Percentiles rank a stretch among this genome's conserved stretches.
Evolutionary conservation across 2,329 filamentous ascomycete species (phyloP).

Genomic region (Didymella exigua): DNA sequence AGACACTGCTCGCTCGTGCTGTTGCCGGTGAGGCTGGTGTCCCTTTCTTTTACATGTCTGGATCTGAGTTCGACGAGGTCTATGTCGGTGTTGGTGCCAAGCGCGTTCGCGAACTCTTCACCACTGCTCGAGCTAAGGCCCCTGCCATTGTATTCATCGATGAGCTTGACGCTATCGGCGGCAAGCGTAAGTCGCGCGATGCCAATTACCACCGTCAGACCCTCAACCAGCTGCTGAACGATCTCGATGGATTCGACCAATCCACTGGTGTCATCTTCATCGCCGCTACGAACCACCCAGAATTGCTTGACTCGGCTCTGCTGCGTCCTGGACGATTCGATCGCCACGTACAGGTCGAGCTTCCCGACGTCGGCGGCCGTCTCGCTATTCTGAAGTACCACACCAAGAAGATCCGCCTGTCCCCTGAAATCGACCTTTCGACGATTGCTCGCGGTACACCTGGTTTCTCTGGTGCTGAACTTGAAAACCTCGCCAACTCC

Average conservation of each 20-base stretch:
- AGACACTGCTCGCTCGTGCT: constrained; percentile 91
- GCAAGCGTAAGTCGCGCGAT: constrained; percentile 89
- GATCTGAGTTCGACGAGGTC: constrained; percentile 96
- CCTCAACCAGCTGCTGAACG: constrained; percentile 93
- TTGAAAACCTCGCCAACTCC: constrained; percentile 97
- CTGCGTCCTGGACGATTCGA: constrained; percentile 95
- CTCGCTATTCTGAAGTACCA: constrained; percentile 94
- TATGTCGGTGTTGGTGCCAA: constrained; percentile 97
- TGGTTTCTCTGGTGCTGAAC: constrained; percentile 91
- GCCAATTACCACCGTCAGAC: constrained; percentile 97
- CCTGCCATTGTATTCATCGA: constrained; percentile 96
- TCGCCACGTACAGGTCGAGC: constrained; percentile 82
- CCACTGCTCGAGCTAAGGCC: constrained; percentile 79
- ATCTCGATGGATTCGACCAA: constrained; percentile 96
- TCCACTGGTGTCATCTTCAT: constrained; percentile 94
- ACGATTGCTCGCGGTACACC: constrained; percentile 85
- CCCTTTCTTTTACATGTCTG: constrained; percentile 99
- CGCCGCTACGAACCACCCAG: constrained; percentile 93
- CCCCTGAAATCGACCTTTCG: constrained; percentile 79
- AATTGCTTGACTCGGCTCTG: constrained; percentile 91
- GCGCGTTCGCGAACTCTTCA: constrained; percentile 92
- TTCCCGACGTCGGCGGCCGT: constrained; percentile 92
- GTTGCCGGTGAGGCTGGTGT: constrained; percentile 97
- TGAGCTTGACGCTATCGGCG: constrained; percentile 91
- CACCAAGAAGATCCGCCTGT: constrained; percentile 85